Percentiles rank a stretch among this genome's conserved stretches.
phyloP scores from a whole-genome alignment of 140 eudicot species.

The Oenanthe javanica region DNA sequence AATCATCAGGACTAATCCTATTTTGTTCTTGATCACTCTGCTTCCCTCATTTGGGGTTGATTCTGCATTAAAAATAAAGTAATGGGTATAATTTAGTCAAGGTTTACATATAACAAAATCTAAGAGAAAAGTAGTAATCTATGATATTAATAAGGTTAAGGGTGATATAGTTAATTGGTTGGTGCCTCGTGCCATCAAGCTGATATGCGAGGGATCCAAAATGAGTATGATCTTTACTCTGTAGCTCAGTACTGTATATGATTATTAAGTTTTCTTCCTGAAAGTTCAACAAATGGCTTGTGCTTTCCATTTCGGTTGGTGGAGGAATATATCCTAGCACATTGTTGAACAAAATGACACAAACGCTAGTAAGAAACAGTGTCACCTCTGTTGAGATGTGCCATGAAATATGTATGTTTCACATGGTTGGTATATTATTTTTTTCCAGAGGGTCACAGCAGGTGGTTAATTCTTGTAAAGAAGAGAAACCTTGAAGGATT shows the following conservation, averaged over 20 bases:
- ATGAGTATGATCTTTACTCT: background rate
- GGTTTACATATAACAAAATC: background rate
- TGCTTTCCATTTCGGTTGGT: background rate
- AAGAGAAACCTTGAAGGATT: background rate
- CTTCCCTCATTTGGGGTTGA: background rate
- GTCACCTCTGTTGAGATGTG: background rate
- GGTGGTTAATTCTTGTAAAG: no score
- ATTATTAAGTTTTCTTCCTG: background rate
- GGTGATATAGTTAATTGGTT: background rate
- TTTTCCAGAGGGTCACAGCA: background rate
- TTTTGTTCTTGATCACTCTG: background rate
- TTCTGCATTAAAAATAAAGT: background rate
- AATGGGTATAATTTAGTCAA: background rate
- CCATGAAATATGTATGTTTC: background rate
- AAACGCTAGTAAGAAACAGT: background rate
- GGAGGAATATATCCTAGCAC: background rate
- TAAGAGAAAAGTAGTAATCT: background rate
- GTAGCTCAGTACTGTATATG: no score
- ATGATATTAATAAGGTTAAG: background rate
- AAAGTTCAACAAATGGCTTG: background rate
- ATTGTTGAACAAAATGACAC: background rate
- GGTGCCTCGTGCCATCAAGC: background rate
- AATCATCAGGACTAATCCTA: background rate
- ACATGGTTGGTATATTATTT: background rate
- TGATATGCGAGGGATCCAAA: background rate